Evolutionary conservation across 805 yeast species (phyloP), one percentile per base, ranked within the genome.

Genomic region (Candida maris): DNA sequence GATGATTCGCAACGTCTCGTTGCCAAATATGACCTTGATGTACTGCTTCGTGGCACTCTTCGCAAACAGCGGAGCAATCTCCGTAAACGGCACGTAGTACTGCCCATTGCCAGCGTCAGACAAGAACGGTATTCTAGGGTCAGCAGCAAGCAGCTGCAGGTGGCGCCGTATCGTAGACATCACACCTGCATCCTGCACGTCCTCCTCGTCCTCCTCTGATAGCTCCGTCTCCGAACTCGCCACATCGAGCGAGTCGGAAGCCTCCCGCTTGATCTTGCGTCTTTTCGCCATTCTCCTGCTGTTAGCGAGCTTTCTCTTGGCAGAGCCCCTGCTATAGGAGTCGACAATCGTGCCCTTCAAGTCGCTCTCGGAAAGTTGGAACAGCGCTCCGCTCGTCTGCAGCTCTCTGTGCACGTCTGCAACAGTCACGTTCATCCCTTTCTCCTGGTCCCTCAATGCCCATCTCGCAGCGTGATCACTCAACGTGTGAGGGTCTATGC

Each of bases 1-100:
- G 41, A 91, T 62, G 3, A 93, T 68, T 36, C 96, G 72, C 37
- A 84, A 70, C 0, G 89, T 76, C 13, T 80, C 72, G 6, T 71
- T 64, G 1, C 93, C 93, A 41, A 84, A 62, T 0, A 85, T 71
- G 2, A 77, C 63, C 38, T 79, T 74, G 27, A 85, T 52, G 18
- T 79, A 54, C 29, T 77, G 72, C 45, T 81, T 85, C 49, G 71
- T 75, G 13, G 71, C 71, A 39, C 64, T 61, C 30, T 69, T 65
- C 48, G 75, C 73, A 18, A 79, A 56, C 5, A 59, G 46, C 10
- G 71, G 67, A 22, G 65, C 57, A 15, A 85, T 49, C 23, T 70
- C 66, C 2, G 75, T 64, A 56, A 69, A 81, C 30, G 93, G 93
- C 14, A 84, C 71, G 43, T 76, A 75, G 52, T 68, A 85, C 1